These are phyloP conservation scores for Rhizophora apiculata DNA, from an alignment of 345 rosid species.

Conservation along the genomic window DNA sequence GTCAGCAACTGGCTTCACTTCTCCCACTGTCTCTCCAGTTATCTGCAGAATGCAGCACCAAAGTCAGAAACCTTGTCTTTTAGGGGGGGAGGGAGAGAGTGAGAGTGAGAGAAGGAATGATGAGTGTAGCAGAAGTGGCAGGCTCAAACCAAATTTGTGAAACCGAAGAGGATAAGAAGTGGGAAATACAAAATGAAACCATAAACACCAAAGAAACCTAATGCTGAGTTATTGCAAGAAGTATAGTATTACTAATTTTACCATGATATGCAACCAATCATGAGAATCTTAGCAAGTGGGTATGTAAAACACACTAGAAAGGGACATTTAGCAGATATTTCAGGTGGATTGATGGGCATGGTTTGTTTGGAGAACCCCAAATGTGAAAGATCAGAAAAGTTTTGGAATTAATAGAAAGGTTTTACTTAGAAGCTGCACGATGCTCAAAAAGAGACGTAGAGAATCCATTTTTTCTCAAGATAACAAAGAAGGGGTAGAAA, in stretches of 20 bases:
- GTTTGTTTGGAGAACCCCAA: neutral
- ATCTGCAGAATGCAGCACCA: slow-evolving; percentile 12
- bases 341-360: slow-evolving; percentile 21
- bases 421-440: slow-evolving; percentile 28
- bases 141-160: slow-evolving; percentile 21
- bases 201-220: slow-evolving; percentile 4
- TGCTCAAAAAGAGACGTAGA: slow-evolving; percentile 34
- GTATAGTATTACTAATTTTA: neutral
- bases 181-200: slow-evolving; percentile 1
- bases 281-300: slow-evolving; percentile 23
- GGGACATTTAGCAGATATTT: slow-evolving; percentile 23
- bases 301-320: slow-evolving; percentile 15
- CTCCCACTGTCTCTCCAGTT: slow-evolving; percentile 37
- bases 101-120: slow-evolving; percentile 20
- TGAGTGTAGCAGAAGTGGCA: slow-evolving; percentile 27
- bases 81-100: neutral
- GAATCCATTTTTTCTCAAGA: slow-evolving; percentile 36
- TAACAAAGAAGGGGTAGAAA: slow-evolving; percentile 59
- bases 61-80: slow-evolving; percentile 9
- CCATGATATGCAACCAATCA: slow-evolving; percentile 12
- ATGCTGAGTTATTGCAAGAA: neutral
- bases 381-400: slow-evolving; percentile 16
- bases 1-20: slow-evolving; percentile 32
- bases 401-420: slow-evolving; percentile 8
- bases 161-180: neutral